phyloP scores from a whole-genome alignment of 441 rosid genomes.

The Adansonia madagascariensis region DNA sequence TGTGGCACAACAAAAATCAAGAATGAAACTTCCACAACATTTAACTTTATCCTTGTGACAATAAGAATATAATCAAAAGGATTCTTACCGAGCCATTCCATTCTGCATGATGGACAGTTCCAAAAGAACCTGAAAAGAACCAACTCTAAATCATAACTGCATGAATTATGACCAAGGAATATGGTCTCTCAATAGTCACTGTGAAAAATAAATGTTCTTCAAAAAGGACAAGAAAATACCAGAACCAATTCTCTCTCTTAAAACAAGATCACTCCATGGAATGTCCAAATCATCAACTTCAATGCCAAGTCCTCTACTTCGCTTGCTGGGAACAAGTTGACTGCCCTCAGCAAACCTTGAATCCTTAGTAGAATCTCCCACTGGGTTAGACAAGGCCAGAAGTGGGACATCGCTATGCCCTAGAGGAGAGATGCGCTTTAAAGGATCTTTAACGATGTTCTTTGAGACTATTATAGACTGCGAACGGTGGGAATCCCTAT shows the following conservation, averaged over 20 bases:
- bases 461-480: slow-evolving; percentile 45
- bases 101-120: slow-evolving; percentile 97
- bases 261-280: slow-evolving; percentile 87
- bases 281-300: slow-evolving; percentile 88
- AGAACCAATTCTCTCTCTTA: slow-evolving; percentile 97
- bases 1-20: slow-evolving; percentile 9
- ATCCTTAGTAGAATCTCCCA: slow-evolving; percentile 39
- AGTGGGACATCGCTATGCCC: slow-evolving; percentile 43
- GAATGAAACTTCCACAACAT: background rate
- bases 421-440: slow-evolving; percentile 41
- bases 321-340: slow-evolving; percentile 47
- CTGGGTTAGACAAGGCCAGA: slow-evolving; percentile 38
- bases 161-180: slow-evolving; percentile 13
- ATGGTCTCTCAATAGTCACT: slow-evolving; percentile 1
- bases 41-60: background rate
- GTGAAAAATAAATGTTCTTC: background rate
- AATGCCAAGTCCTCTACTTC: slow-evolving; percentile 59
- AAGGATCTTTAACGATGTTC: slow-evolving; percentile 48
- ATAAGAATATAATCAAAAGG: slow-evolving; percentile 13
- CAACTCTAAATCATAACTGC: slow-evolving; percentile 27
- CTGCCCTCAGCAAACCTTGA: slow-evolving; percentile 43
- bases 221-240: slow-evolving; percentile 50
- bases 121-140: slow-evolving; percentile 93
- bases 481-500: slow-evolving; percentile 44
- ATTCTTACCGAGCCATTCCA: slow-evolving; percentile 95